These are phyloP conservation scores for Phaeodactylum tricornutum DNA, from an alignment of 108 stramenopile genomes.

Conservation along the genomic window DNA sequence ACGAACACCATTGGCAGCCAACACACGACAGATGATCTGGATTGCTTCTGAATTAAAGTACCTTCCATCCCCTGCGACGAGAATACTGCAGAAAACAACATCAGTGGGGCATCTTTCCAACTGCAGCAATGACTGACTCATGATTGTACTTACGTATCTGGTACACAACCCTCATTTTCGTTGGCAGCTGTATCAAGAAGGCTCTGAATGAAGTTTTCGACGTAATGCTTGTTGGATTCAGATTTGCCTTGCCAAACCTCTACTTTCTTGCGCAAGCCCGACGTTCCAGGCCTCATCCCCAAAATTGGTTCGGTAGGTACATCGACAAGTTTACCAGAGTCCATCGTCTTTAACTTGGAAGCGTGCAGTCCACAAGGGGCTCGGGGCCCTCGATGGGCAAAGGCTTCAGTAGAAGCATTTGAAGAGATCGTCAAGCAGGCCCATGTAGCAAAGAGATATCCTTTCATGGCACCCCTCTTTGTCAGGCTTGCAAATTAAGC, in stretches of 20 bases:
- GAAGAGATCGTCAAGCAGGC: too few species aligned
- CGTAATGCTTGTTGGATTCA: constrained; percentile 54
- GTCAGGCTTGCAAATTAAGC: too few species aligned
- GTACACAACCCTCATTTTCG: constrained; percentile 62
- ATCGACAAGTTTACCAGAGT: too few species aligned
- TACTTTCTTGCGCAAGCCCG: constrained; percentile 93
- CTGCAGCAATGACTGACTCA: not conserved
- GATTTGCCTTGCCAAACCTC: constrained; percentile 72
- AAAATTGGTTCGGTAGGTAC: constrained; percentile 61
- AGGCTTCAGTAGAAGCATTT: too few species aligned
- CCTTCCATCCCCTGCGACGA: constrained; percentile 85
- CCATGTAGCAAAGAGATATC: too few species aligned
- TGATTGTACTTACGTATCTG: constrained; percentile 65
- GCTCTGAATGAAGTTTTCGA: constrained; percentile 98
- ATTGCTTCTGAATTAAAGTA: constrained; percentile 94
- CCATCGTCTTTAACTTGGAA: too few species aligned
- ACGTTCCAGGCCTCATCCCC: constrained; percentile 90
- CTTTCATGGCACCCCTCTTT: too few species aligned
- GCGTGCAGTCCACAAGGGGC: too few species aligned
- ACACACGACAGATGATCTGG: constrained; percentile 80
- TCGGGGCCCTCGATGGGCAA: too few species aligned
- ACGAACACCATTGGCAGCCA: constrained; percentile 82
- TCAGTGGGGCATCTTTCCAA: too few species aligned
- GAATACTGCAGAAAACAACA: constrained; percentile 24
- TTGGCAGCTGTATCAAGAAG: constrained; percentile 76